Base-by-base conservation (phyloP, 257 asterid species). In the Ligustrum vulgare region DNA sequence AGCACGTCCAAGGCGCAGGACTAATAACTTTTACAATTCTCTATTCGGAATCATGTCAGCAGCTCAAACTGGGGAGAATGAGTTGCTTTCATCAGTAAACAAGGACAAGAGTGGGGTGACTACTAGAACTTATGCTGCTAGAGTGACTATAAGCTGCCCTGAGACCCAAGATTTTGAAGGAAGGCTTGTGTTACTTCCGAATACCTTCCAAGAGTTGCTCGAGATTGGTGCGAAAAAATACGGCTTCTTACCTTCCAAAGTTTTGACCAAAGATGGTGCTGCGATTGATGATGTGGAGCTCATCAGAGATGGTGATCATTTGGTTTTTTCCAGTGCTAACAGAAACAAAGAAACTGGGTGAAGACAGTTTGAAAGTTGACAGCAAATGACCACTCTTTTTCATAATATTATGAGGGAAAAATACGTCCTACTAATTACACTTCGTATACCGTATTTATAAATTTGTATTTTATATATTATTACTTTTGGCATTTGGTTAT, bases 21-120 rank as follows among this genome's bases (percentile, higher is more conserved):
- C 82, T 25, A 87, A 78, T 60, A 86, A 86, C 67, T 91, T 87
- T 73, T 80, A 85, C 49, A 93, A 93, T 76, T 93, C 98, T 72
- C 82, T 93, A 20, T 91, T 91, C 22, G 98, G 98, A 80, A 87
- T 93, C 33, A 88, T 91, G 94, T 87, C 96, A 11, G 89, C 96
- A 34, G 89, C 84, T 49, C 90, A 83, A 72, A 84, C 76, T 60
- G 88, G 88, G 39, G 91, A 83, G 25, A 74, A 28, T 18, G 84
- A 75, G 72, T 43, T 82, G 54, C 69, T 77, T 58, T 23, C 75
- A 23, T 62, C 89, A 0, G 66, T 54, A 65, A 84, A 83, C 33
- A 80, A 72, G 70, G 37, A 77, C 6, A 67, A 47, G 13, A 37
- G 69, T 31, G 28, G 79, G 22, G 65, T 34, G 8, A 13, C 71